Evolutionary conservation across 1,284 basidiomycete species (phyloP).

Genomic region (Coniferiporia sulphurascens): DNA sequence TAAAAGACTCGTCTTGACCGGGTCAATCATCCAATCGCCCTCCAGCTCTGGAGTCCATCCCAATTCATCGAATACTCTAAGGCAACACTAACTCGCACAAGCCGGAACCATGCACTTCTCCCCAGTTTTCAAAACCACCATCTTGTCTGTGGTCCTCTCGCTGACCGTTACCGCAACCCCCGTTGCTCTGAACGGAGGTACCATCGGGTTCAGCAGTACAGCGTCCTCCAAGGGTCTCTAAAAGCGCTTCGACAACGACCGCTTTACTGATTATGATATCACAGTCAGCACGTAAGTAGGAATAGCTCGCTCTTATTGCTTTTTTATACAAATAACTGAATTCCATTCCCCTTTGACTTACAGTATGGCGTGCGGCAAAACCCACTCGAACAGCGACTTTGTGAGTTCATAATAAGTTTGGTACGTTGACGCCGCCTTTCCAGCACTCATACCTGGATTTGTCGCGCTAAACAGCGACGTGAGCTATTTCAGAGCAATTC

Average conservation of each 20-base stretch:
- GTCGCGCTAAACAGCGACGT: constrained; percentile 17
- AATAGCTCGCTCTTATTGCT: background rate
- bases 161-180: background rate
- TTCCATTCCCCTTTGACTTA: background rate
- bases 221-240: background rate
- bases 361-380: constrained; percentile 17
- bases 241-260: constrained; percentile 18
- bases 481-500: background rate
- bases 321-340: background rate
- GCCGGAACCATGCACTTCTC: background rate
- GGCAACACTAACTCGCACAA: background rate
- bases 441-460: background rate
- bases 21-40: background rate
- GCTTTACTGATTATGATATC: constrained; percentile 20
- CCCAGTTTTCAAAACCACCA: background rate
- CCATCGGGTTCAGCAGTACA: background rate
- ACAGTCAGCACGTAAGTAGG: constrained; percentile 41
- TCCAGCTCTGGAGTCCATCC: background rate
- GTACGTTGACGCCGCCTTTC: background rate
- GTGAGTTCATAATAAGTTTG: constrained; percentile 1
- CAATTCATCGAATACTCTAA: no score
- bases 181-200: background rate
- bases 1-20: background rate
- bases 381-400: constrained; percentile 7
- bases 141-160: background rate